Conservation (phyloP, 768 basidiomycete species). For the Ephemerocybe angulata region DNA sequence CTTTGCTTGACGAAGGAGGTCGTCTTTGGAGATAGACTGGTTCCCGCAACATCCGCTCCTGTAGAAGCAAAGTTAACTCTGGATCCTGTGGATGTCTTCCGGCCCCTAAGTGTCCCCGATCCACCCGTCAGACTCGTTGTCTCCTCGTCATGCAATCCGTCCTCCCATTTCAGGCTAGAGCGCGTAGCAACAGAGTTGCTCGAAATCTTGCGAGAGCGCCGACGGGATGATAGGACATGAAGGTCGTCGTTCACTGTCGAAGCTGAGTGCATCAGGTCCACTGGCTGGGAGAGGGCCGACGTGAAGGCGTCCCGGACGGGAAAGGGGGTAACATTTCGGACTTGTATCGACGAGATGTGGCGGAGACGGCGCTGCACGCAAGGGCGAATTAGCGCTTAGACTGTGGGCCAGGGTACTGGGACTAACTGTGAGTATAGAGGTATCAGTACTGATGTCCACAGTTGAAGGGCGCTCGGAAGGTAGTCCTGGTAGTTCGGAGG, state of each 20-base stretch:
- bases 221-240: constrained; percentile 55
- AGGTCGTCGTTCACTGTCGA: constrained; percentile 68
- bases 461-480: background rate
- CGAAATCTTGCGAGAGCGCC: constrained; percentile 60
- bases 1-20: constrained; percentile 36
- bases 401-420: background rate
- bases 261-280: constrained; percentile 55
- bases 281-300: constrained; percentile 67
- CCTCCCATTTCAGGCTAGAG: constrained; percentile 45
- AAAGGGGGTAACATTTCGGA: constrained; percentile 82
- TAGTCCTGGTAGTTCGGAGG: background rate
- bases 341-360: constrained; percentile 68
- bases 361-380: constrained; percentile 59
- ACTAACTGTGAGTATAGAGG: constrained; percentile 9
- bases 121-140: constrained; percentile 8
- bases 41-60: constrained; percentile 7
- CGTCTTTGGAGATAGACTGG: constrained; percentile 21
- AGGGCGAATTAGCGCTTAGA: constrained; percentile 7
- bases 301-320: constrained; percentile 76
- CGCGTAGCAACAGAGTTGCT: constrained; percentile 50
- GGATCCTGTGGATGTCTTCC: constrained; percentile 44
- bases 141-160: constrained; percentile 33
- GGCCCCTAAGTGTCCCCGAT: constrained; percentile 15
- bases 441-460: background rate
- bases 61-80: constrained; percentile 34